These are phyloP conservation scores for Fibroporia radiculosa DNA, from an alignment of 768 basidiomycete genomes.

Conservation along the genomic window DNA sequence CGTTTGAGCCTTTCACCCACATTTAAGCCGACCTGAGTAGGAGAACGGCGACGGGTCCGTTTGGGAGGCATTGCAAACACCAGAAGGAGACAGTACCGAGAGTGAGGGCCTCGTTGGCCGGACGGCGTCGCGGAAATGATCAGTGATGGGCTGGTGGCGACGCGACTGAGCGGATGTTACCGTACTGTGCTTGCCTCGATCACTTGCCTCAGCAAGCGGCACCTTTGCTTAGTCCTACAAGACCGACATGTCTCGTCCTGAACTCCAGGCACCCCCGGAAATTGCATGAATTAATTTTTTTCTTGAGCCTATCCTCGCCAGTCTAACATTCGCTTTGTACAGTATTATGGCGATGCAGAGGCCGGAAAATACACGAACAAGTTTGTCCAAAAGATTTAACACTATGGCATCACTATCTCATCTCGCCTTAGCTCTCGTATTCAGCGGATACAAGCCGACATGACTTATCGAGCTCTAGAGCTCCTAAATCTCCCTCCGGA, in stretches of 20 bases:
- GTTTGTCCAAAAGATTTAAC: slow-evolving; percentile 29
- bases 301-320: not conserved
- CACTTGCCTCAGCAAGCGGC: not conserved
- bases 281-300: slow-evolving; percentile 41
- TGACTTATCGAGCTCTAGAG: slow-evolving; percentile 95
- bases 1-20: slow-evolving; percentile 61
- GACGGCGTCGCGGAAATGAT: not conserved
- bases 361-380: slow-evolving; percentile 97
- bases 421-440: slow-evolving; percentile 67
- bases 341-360: slow-evolving; percentile 97
- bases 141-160: too few relatives aligned
- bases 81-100: not conserved
- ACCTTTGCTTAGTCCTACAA: not conserved
- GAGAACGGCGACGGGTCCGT: slow-evolving; percentile 18
- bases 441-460: slow-evolving; percentile 93
- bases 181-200: too few relatives aligned
- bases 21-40: slow-evolving; percentile 33
- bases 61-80: slow-evolving; percentile 19
- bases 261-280: slow-evolving; percentile 56
- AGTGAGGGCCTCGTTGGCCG: not conserved
- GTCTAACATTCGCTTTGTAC: not conserved
- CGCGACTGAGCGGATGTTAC: too few relatives aligned
- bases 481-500: slow-evolving; percentile 76
- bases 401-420: not conserved
- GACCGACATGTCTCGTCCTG: slow-evolving; percentile 47